Conservation (phyloP, 2,329 filamentous ascomycete species). For the Pseudocercospora macadamiae region DNA sequence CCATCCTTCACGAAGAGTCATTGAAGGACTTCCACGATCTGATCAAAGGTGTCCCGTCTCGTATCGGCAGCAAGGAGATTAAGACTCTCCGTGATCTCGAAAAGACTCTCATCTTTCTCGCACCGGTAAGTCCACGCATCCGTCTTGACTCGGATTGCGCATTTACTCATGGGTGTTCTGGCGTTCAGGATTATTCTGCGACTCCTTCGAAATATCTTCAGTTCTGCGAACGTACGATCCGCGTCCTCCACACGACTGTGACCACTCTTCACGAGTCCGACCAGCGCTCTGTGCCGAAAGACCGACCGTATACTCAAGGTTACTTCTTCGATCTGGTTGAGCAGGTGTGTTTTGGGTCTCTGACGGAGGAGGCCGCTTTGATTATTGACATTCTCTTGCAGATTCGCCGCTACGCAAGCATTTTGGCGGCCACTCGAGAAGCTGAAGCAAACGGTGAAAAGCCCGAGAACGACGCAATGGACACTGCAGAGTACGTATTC, state of each 20-base stretch:
- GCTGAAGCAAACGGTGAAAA: constrained; percentile 61
- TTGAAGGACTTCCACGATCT: constrained; percentile 82
- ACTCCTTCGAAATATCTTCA: constrained; percentile 77
- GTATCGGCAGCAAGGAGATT: constrained; percentile 82
- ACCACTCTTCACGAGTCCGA: constrained; percentile 84
- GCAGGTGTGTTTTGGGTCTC: constrained; percentile 55
- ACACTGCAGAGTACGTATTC: constrained; percentile 52
- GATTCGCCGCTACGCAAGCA: constrained; percentile 83
- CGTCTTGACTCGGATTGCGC: constrained; percentile 58
- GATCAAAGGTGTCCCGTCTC: constrained; percentile 74
- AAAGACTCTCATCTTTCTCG: constrained; percentile 87
- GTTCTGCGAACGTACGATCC: constrained; percentile 89
- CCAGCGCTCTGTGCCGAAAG: constrained; percentile 73
- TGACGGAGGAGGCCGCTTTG: constrained; percentile 16
- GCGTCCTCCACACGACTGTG: constrained; percentile 86
- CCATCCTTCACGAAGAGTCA: constrained; percentile 71
- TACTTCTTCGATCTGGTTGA: constrained; percentile 97
- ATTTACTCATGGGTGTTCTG: constrained; percentile 67
- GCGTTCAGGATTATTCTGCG: constrained; percentile 71
- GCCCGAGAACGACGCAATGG: constrained; percentile 51
- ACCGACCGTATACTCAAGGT: constrained; percentile 90
- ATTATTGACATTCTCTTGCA: constrained; percentile 35
- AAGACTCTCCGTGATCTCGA: constrained; percentile 90
- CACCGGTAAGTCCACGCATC: constrained; percentile 76
- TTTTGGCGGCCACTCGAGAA: constrained; percentile 75